Evolutionary conservation across 768 basidiomycete species (phyloP).

Genomic region (Cystobasidiopsis lactophilus): DNA sequence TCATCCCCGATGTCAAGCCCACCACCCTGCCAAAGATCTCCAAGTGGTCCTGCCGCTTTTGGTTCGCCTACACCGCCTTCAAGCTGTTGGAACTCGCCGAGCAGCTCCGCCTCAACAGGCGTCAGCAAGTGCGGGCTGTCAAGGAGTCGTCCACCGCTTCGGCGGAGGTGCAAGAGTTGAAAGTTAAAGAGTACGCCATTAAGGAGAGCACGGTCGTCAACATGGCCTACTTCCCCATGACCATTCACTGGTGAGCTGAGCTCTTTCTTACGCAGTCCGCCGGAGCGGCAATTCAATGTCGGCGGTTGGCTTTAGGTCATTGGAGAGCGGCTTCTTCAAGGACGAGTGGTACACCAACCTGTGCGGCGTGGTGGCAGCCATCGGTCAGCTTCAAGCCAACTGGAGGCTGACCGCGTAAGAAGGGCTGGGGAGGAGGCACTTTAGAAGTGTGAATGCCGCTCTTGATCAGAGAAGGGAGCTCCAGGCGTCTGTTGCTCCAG

Average conservation of each 20-base stretch:
- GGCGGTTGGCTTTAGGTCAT: constrained; percentile 10
- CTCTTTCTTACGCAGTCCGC: not conserved
- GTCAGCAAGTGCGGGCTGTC: too few species aligned
- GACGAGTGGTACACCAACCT: constrained; percentile 10
- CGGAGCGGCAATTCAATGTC: too few species aligned
- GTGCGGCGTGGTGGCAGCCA: constrained; percentile 11
- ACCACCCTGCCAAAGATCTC: constrained; percentile 24
- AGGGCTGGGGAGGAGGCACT: too few species aligned
- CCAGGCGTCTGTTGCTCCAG: too few species aligned
- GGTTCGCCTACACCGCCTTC: constrained; percentile 43
- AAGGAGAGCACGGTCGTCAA: constrained; percentile 53
- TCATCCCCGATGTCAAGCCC: not conserved
- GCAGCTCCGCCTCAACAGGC: not conserved
- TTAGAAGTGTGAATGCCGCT: too few species aligned
- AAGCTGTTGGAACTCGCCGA: constrained; percentile 40
- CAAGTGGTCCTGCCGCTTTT: constrained; percentile 55
- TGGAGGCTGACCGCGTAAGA: constrained; percentile 13
- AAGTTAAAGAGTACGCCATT: constrained; percentile 44
- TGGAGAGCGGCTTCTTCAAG: constrained; percentile 8
- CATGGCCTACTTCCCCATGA: constrained; percentile 50
- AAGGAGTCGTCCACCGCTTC: constrained; percentile 10
- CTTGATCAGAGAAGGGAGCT: too few species aligned
- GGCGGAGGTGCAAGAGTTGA: constrained; percentile 21
- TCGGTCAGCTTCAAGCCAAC: constrained; percentile 3
- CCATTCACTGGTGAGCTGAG: constrained; percentile 47